phyloP scores from a whole-genome alignment of 306 rosid species.

The Dryas drummondii region DNA sequence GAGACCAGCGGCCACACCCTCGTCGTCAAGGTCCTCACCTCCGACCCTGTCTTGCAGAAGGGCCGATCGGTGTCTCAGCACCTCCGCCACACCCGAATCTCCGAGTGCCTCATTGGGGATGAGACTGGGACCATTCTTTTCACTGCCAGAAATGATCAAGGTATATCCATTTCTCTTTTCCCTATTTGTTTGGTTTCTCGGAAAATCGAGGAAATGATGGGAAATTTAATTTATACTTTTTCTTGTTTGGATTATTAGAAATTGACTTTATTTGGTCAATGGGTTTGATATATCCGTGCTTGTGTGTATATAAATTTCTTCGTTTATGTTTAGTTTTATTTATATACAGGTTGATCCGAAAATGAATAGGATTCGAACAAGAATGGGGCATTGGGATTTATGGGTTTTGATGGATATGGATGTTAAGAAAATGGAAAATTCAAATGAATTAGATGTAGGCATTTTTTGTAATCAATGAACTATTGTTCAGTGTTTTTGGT shows the following conservation, averaged over 20 bases:
- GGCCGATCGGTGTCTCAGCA: slow-evolving; percentile 65
- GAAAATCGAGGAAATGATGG: not conserved
- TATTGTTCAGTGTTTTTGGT: no score
- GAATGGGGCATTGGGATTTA: not conserved
- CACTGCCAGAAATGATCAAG: slow-evolving; percentile 89
- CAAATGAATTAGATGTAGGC: not conserved
- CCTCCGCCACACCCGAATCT: slow-evolving; percentile 74
- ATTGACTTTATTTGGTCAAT: not conserved
- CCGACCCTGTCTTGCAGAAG: slow-evolving; percentile 66
- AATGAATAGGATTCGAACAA: not conserved
- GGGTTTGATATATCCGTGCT: not conserved
- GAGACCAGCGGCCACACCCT: slow-evolving; percentile 81
- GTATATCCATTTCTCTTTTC: slow-evolving; percentile 19
- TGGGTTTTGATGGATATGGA: not conserved
- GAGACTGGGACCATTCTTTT: slow-evolving; percentile 77
- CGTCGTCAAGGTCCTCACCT: slow-evolving; percentile 55
- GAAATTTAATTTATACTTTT: not conserved
- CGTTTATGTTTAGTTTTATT: not conserved
- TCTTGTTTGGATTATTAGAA: not conserved
- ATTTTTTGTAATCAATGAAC: no score
- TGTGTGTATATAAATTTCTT: not conserved
- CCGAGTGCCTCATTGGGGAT: slow-evolving; percentile 84
- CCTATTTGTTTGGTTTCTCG: not conserved
- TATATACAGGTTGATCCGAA: not conserved
- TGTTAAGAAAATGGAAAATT: not conserved